Conservation (phyloP, 352 stramenopile species). For the Phytophthora sp. region DNA sequence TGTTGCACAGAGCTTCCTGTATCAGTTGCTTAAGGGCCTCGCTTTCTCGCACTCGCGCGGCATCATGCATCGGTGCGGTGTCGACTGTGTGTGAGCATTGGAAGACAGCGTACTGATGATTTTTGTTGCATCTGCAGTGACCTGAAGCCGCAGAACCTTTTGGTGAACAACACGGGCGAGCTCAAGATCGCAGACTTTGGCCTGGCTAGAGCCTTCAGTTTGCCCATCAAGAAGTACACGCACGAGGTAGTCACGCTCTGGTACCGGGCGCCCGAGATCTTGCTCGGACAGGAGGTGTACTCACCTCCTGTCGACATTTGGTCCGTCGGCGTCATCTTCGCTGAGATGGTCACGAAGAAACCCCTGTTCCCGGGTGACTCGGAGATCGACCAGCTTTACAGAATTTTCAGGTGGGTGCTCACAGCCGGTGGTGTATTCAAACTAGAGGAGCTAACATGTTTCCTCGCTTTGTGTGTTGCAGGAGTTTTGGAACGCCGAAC, state of each 20-base stretch:
- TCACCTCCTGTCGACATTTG: conserved; percentile 88
- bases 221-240: conserved; percentile 97
- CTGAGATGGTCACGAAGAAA: conserved; percentile 86
- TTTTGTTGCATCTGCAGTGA: conserved; percentile 67
- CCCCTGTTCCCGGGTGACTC: conserved; percentile 84
- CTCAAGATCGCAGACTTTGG: conserved; percentile 99
- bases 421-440: background rate
- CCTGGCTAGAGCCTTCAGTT: conserved; percentile 96
- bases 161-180: conserved; percentile 93
- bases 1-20: conserved; percentile 62
- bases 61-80: conserved; percentile 84
- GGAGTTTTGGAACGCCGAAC: conserved; percentile 95
- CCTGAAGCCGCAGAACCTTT: conserved; percentile 98
- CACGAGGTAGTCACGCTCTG: conserved; percentile 99
- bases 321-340: conserved; percentile 88
- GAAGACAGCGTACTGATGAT: background rate
- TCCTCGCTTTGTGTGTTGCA: conserved; percentile 19
- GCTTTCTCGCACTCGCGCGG: conserved; percentile 88
- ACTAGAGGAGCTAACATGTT: background rate
- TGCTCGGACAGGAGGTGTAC: conserved; percentile 94
- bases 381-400: conserved; percentile 90
- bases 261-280: conserved; percentile 98
- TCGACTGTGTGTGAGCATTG: background rate
- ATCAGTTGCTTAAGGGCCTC: conserved; percentile 88
- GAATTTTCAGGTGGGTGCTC: conserved; percentile 74